Base-by-base conservation (phyloP, 2,329 filamentous ascomycete genomes). In the Aspergillus floridensis region DNA sequence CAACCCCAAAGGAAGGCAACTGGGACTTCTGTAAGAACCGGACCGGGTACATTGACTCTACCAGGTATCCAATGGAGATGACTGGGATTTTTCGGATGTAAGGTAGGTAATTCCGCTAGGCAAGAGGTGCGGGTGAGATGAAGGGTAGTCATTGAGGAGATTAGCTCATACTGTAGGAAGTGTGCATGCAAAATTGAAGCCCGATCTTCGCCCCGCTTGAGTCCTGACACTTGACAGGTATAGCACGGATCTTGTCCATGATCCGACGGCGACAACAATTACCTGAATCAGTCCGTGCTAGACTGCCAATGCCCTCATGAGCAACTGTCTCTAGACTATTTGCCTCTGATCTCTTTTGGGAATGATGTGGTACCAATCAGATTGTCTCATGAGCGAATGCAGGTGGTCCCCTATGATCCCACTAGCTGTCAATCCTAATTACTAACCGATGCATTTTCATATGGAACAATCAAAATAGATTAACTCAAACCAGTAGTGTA, bases 341-440 rank as follows among this genome's bases (percentile, higher is more conserved):
- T 49, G 16, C 21, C 48, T 29, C n/a, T 29, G 26, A 11, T 12
- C n/a, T 41, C 41, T 32, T 55, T 48, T 7, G n/a, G 53, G 53
- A 31, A 55, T 55, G 32, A 31, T 31, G 53, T 55, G 24, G n/a
- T 55, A 31, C 53, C 53, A 55, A 55, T 55, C 53, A 48, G 41
- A 22, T n/a, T 38, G 29, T 16, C 16, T 14, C 31, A 8, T 41
- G 24, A 11, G 14, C 22, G 48, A 29, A n/a, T 29, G 29, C 5
- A 49, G 22, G 22, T 14, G 14, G 32, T 53, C 41, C 53, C 38
- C 53, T 46, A 22, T 21, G 21, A 47, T 48, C 19, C 44, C 16
- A 46, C 47, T 55, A 55, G 53, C 53, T 48, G 53, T 48, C 24
- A 55, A 55, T 55, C 53, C 46, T 55, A 55, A 55, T 48, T 48